Conservation (phyloP, 352 stramenopile genomes). For the Hyphochytrium catenoides region DNA sequence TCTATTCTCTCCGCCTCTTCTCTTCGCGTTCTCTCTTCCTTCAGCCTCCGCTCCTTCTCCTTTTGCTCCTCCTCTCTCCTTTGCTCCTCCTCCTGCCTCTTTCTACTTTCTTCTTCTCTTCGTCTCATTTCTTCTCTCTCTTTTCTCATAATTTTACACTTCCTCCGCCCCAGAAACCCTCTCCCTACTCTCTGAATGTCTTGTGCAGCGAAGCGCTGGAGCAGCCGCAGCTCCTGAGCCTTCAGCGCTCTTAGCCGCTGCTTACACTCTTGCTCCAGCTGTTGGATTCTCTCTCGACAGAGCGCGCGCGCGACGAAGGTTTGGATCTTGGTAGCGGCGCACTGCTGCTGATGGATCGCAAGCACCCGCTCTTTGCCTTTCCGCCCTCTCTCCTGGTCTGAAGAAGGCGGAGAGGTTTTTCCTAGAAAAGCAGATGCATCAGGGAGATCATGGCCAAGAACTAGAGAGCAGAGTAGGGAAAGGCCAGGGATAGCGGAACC, state of each 20-base stretch:
- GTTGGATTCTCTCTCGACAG: slow-evolving; percentile 15
- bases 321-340: slow-evolving; percentile 34
- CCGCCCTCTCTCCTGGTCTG: slow-evolving; percentile 16
- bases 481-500: no score
- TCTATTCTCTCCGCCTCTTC: slow-evolving; percentile 1
- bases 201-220: slow-evolving; percentile 17
- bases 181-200: slow-evolving; percentile 26
- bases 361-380: slow-evolving; percentile 17
- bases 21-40: neutral
- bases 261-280: slow-evolving; percentile 27
- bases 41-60: slow-evolving; percentile 20
- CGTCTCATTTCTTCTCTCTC: slow-evolving; percentile 36
- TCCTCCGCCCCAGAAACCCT: slow-evolving; percentile 26
- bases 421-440: no score
- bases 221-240: no score
- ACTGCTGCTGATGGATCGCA: no score
- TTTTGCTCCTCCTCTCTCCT: slow-evolving; percentile 25
- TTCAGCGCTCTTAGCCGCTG: slow-evolving; percentile 22
- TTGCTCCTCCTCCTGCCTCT: slow-evolving; percentile 20
- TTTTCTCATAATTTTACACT: slow-evolving; percentile 22
- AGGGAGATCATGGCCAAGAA: no score
- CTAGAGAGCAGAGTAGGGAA: no score
- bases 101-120: slow-evolving; percentile 11
- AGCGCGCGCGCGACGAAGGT: slow-evolving; percentile 26
- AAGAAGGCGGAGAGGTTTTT: no score